A percentile compares a stretch with the other conserved stretches of the same genome.
Conservation (phyloP, 2,329 filamentous ascomycete genomes). For the Didymella glomerata region DNA sequence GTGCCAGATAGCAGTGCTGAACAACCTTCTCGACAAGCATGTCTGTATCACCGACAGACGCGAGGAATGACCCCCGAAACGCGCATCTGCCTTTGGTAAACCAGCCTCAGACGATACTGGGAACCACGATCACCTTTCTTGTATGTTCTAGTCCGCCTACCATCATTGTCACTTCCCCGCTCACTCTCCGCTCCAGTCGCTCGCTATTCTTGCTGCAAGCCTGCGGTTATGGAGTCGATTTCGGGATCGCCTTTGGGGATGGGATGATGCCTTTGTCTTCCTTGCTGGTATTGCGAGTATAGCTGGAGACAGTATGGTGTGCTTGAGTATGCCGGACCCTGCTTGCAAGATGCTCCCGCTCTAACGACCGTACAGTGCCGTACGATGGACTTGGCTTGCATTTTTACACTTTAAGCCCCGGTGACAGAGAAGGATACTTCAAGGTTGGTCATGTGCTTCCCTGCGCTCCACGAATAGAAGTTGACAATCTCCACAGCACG, state of each 20-base stretch:
- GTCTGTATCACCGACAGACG: slow-evolving; percentile 20
- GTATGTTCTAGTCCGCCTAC: slow-evolving; percentile 29
- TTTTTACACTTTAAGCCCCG: slow-evolving; percentile 34
- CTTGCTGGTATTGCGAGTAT: slow-evolving; percentile 37
- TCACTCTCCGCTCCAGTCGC: slow-evolving; percentile 26
- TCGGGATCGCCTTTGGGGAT: slow-evolving; percentile 44
- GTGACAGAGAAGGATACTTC: slow-evolving; percentile 37
- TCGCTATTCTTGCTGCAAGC: slow-evolving; percentile 38
- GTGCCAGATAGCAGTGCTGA: slow-evolving; percentile 1
- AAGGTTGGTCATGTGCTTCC: slow-evolving; percentile 27
- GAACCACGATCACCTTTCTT: slow-evolving; percentile 40
- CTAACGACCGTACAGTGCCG: slow-evolving; percentile 36
- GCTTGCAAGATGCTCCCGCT: not conserved
- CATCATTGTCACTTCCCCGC: not conserved
- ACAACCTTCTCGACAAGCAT: slow-evolving; percentile 11
- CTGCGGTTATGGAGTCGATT: slow-evolving; percentile 45
- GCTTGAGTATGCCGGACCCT: slow-evolving; percentile 37
- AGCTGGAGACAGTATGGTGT: slow-evolving; percentile 41
- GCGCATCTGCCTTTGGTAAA: slow-evolving; percentile 42
- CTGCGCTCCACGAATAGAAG: not conserved
- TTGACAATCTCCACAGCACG: slow-evolving; percentile 29
- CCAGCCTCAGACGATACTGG: slow-evolving; percentile 40
- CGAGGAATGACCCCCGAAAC: slow-evolving; percentile 37
- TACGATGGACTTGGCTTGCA: slow-evolving; percentile 46
- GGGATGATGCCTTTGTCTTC: slow-evolving; percentile 48